Evolutionary conservation across 2,329 filamentous ascomycete genomes (phyloP), one percentile per base, ranked within the genome.

Genomic region (Aspergillus alliaceus): DNA sequence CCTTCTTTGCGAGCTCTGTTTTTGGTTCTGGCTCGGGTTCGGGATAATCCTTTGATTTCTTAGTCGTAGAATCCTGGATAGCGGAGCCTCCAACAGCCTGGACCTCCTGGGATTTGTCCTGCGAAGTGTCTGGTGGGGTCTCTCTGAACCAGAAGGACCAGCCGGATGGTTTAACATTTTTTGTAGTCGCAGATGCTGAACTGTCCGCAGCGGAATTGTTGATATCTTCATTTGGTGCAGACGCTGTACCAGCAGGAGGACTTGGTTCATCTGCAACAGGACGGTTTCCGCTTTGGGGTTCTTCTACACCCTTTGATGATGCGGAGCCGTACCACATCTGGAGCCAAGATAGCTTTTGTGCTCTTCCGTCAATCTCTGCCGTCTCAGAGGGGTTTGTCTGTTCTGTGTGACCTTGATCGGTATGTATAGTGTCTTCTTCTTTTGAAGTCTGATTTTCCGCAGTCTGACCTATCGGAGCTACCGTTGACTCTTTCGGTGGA

Each of bases 101-200:
- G 15, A 55, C 61, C 59, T 71, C 63, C 62, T 70, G 60, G 31
- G 67, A 53, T 50, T 59, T 62, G 42, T 53, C 63, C 58, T 64
- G 56, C 50, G 63, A n/a, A 34, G 54, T 27, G 53, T 70, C 64
- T 53, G 69, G 71, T 15, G 70, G 57, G 11, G 64, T 47, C 48
- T 75, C 74, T 58, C 68, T 71, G 14, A 75, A 72, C 75, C 75
- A 78, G 57, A 76, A 77, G 7, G 74, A 72, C 75, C 75, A 78
- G 2, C 72, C 72, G 31, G 72, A 74, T 31, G 73, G 65, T 57
- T 65, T 73, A 7, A 56, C 49, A 46, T 64, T 54, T 5, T 65
- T 31, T 39, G 53, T 56, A 53, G 58, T 59, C 34, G 60, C 68
- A 59, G 62, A 60, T 61, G 57, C 60, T 52, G 53, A 63, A 53